Evolutionary conservation across 2,329 filamentous ascomycete species (phyloP).

Genomic region (Pleochaeta shiraiana): DNA sequence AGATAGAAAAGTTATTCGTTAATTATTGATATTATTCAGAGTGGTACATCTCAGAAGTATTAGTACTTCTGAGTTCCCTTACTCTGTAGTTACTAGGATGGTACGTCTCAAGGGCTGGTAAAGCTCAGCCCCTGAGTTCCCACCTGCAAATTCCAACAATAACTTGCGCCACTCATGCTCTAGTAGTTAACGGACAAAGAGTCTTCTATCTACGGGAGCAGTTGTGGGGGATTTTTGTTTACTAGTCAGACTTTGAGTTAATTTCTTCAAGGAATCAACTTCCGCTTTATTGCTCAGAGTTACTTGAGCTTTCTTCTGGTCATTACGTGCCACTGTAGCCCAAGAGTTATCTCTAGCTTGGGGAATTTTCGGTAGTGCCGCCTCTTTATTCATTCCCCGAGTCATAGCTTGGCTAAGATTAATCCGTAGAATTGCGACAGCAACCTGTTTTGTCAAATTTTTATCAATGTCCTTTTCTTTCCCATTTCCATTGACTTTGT

Average conservation of each 20-base stretch:
- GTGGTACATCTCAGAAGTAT: too few species aligned
- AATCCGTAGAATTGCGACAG: neutral
- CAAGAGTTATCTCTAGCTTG: neutral
- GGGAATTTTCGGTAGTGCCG: neutral
- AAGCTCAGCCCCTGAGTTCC: too few species aligned
- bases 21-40: too few species aligned
- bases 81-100: too few species aligned
- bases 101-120: too few species aligned
- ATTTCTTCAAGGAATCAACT: neutral
- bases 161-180: conserved; percentile 2
- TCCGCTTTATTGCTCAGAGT: neutral
- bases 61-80: too few species aligned
- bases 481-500: neutral
- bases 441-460: neutral
- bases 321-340: neutral
- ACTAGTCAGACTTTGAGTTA: neutral
- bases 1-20: too few species aligned
- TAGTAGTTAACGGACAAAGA: neutral
- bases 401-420: neutral
- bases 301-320: neutral
- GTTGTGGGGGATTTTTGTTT: neutral
- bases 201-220: neutral
- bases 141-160: too few species aligned
- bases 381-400: neutral
- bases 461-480: neutral